These are phyloP conservation scores for Trichoderma breve DNA, from an alignment of 2,329 filamentous ascomycete species.

Conservation along the genomic window DNA sequence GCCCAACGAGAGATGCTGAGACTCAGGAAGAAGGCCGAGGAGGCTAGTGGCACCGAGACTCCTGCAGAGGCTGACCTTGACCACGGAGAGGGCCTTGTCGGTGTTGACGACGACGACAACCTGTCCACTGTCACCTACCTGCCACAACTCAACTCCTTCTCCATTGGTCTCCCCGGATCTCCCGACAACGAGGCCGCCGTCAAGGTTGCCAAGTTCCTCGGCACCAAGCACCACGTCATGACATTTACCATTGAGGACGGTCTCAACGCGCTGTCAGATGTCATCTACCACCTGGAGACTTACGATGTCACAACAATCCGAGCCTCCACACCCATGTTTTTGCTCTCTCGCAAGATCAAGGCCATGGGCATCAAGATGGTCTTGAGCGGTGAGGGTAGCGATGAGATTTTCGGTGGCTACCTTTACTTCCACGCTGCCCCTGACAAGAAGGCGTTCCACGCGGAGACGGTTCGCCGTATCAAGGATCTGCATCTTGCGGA, in stretches of 20 bases:
- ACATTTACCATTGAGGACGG: slow-evolving; percentile 98
- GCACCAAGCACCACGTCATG: slow-evolving; percentile 97
- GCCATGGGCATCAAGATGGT: slow-evolving; percentile 99
- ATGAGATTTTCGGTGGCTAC: slow-evolving; percentile 98
- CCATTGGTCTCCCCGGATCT: slow-evolving; percentile 88
- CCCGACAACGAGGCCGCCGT: slow-evolving; percentile 90
- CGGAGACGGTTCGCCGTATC: slow-evolving; percentile 88
- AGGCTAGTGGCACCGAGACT: slow-evolving; percentile 44
- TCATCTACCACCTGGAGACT: slow-evolving; percentile 96
- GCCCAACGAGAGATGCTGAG: slow-evolving; percentile 88
- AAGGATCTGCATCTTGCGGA: slow-evolving; percentile 97
- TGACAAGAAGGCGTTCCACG: slow-evolving; percentile 87
- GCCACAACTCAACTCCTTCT: slow-evolving; percentile 97
- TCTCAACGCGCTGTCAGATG: slow-evolving; percentile 92
- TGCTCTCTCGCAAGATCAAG: slow-evolving; percentile 98
- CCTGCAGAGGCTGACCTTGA: slow-evolving; percentile 48
- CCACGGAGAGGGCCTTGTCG: slow-evolving; percentile 72
- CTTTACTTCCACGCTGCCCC: slow-evolving; percentile 97
- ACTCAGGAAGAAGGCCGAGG: slow-evolving; percentile 63
- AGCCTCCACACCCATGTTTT: slow-evolving; percentile 97
- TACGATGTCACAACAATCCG: slow-evolving; percentile 99
- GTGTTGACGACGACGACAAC: slow-evolving; percentile 90
- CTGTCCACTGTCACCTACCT: slow-evolving; percentile 87
- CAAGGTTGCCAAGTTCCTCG: slow-evolving; percentile 93
- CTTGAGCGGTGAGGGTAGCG: slow-evolving; percentile 90